Evolutionary conservation across 495 filamentous ascomycete genomes (phyloP).

Genomic region (Neurospora cerealis): DNA sequence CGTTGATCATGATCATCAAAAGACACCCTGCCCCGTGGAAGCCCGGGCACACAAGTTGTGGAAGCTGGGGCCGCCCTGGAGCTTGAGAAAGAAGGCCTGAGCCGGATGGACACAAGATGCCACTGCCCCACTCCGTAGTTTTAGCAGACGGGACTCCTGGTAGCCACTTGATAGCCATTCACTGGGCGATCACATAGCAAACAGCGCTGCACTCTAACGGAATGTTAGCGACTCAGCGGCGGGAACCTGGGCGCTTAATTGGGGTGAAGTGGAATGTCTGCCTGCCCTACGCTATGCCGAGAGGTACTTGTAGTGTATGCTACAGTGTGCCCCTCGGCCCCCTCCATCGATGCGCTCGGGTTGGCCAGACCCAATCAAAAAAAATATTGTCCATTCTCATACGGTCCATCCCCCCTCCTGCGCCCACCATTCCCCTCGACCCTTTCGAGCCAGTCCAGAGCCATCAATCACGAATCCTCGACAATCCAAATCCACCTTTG

Average conservation of each 20-base stretch:
- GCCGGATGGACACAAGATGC: background rate
- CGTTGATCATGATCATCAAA: background rate
- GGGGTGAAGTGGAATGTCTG: background rate
- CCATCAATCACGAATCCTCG: background rate
- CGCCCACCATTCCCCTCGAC: background rate
- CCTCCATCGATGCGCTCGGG: constrained; percentile 11
- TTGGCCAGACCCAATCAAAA: constrained; percentile 13
- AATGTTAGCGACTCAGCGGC: background rate
- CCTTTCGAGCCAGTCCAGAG: background rate
- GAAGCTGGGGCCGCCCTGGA: background rate
- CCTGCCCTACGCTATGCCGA: background rate
- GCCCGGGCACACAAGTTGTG: background rate
- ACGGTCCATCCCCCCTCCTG: constrained; percentile 1
- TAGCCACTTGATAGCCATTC: background rate
- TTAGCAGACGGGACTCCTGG: background rate
- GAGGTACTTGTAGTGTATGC: background rate
- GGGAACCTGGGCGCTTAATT: background rate
- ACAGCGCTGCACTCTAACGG: background rate
- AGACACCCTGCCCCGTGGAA: background rate
- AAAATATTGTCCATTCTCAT: constrained; percentile 13
- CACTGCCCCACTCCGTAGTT: background rate
- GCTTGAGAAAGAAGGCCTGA: constrained; percentile 9
- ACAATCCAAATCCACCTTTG: background rate
- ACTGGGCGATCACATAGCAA: background rate
- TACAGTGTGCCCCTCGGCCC: constrained; percentile 1